Conservation (phyloP, 2,329 filamentous ascomycete genomes). For the Apiospora pterosperma region DNA sequence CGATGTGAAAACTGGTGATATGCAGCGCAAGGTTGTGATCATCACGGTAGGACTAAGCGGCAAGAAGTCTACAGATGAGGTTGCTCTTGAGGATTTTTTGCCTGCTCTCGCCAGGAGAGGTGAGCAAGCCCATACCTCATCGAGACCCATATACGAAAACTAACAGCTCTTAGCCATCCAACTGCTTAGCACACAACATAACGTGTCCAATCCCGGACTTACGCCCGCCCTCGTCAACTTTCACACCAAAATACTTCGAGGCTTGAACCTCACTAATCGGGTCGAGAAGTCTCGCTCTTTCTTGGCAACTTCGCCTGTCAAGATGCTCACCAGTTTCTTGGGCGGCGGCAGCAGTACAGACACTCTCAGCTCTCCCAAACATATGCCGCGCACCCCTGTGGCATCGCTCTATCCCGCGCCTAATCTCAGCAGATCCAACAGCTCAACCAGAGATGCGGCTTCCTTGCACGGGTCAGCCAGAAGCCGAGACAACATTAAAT, state of each 20-base stretch:
- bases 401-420: slow-evolving; percentile 35
- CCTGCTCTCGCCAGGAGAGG: slow-evolving; percentile 71
- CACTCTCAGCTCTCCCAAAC: slow-evolving; percentile 30
- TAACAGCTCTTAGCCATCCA: slow-evolving; percentile 56
- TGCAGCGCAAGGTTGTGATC: slow-evolving; percentile 43
- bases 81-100: slow-evolving; percentile 69
- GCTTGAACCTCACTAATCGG: slow-evolving; percentile 60
- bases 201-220: slow-evolving; percentile 60
- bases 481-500: slow-evolving; percentile 41
- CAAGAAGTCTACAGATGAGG: slow-evolving; percentile 68
- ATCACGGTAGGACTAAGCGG: slow-evolving; percentile 63
- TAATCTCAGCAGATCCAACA: slow-evolving; percentile 19
- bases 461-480: slow-evolving; percentile 54
- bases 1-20: slow-evolving; percentile 55
- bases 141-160: slow-evolving; percentile 28
- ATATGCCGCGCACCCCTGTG: slow-evolving; percentile 37
- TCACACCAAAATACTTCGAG: slow-evolving; percentile 73
- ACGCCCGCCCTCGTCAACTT: slow-evolving; percentile 70
- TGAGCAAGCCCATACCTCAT: slow-evolving; percentile 37
- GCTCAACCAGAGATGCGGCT: slow-evolving; percentile 42
- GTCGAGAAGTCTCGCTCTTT: slow-evolving; percentile 65
- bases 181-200: slow-evolving; percentile 67
- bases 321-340: slow-evolving; percentile 81
- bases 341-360: slow-evolving; percentile 51
- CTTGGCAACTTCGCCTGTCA: slow-evolving; percentile 81